Evolutionary conservation across 1,284 basidiomycete species (phyloP), one percentile per base, ranked within the genome.

Genomic region (Heliocybe sulcata): DNA sequence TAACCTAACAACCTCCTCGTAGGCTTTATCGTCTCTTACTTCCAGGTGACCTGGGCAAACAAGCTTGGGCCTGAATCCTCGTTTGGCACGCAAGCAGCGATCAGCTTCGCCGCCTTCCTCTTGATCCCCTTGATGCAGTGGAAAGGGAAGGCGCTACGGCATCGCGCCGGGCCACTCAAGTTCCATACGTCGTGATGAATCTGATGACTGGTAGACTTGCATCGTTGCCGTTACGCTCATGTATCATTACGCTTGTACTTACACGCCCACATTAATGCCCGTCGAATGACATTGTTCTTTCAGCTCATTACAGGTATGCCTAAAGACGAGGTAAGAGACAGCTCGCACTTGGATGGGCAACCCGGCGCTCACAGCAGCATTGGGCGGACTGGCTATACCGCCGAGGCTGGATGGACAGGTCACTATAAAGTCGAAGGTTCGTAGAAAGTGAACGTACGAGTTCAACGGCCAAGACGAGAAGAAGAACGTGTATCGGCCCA

Each of bases 401-500:
- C 83, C 83, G 26, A 85, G 79, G 45, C 82, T 85, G n/a, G 11
- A 23, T 33, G 6, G 10, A 12, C 6, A 23, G 48, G 48, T 50
- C 22, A 50, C 25, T 25, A 45, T 16, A 45, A 45, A 16, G 2
- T 42, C 31, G 25, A 53, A 52, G 11, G 10, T 35, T 6, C 29
- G 12, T 31, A n/a, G 51, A 33, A 16, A 31, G 45, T 53, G 14
- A 6, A 68, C 82, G 64, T 63, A 85, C 84, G 86, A 79, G 61
- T 85, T 79, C 61, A 87, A 67, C 1, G 85, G 84, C 85, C 84
- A 87, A 3, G 85, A 87, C 0, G 83, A 77, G 67, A 87, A 84
- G 71, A 86, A 87, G 67, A 87, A 87, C 8, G 80, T 83, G 64
- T 85, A 85, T 60, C 83, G 69, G 2, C 77, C 76, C 1, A 77